Conservation (phyloP, 352 stramenopile species). For the Globisporangium middletonii region DNA sequence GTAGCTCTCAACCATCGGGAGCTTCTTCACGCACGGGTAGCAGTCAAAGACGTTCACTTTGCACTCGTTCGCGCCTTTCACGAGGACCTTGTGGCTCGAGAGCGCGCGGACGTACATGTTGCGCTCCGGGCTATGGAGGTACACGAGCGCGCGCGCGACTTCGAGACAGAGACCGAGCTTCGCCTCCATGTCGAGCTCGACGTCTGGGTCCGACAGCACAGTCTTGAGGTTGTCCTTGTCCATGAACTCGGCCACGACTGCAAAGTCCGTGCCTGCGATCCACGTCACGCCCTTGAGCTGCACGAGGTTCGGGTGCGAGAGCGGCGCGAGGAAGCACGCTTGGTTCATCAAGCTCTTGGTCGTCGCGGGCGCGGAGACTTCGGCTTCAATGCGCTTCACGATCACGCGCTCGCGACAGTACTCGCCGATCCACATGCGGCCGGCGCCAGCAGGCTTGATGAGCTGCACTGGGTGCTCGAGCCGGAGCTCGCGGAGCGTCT, state of each 20-base stretch:
- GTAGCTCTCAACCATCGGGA: constrained; percentile 17
- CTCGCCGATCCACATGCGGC: constrained; percentile 51
- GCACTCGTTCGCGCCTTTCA: constrained; percentile 33
- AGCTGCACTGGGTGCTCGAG: constrained; percentile 48
- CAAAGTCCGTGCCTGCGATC: constrained; percentile 72
- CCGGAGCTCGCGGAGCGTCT: constrained; percentile 43
- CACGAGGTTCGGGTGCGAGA: constrained; percentile 65
- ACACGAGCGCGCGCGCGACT: constrained; percentile 49
- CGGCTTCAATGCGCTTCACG: constrained; percentile 68
- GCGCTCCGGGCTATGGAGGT: constrained; percentile 48
- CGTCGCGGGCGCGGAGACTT: constrained; percentile 45
- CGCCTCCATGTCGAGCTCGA: constrained; percentile 42
- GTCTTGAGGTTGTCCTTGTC: constrained; percentile 60
- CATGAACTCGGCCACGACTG: constrained; percentile 69
- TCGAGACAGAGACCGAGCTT: constrained; percentile 69
- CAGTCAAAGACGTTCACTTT: constrained; percentile 63
- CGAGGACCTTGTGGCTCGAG: constrained; percentile 53
- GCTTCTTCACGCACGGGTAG: constrained; percentile 31
- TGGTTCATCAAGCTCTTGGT: constrained; percentile 65
- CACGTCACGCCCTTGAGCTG: constrained; percentile 59
- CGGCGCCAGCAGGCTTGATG: constrained; percentile 43
- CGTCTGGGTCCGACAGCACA: constrained; percentile 45
- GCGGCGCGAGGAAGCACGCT: constrained; percentile 32
- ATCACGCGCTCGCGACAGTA: constrained; percentile 51
- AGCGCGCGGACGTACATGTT: constrained; percentile 43